Base-by-base conservation (phyloP, 345 rosid species). In the Lepidium africanum region DNA sequence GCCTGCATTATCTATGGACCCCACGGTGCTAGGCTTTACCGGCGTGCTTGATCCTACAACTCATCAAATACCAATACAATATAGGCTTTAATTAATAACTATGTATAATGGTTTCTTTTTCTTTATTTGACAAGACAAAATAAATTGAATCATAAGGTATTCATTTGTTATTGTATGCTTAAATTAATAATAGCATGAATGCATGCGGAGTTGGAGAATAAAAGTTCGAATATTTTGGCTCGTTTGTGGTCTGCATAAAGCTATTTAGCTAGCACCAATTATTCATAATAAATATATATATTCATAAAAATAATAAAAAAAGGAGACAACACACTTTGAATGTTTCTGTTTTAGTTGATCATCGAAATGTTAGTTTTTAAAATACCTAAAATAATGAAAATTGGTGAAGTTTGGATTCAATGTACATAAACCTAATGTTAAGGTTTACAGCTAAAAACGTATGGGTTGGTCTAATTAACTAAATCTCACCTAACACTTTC, bases 21-120 rank as follows among this genome's bases (percentile, higher is more conserved):
- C 72, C 70, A 70, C 66, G 47, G 3, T 39, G 19, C n/a, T 50
- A 2, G 76, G 65, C 81, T 84, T 87, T 75, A 83, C 97, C 25
- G 87, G 83, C 82, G 73, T 82, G 82, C 79, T 67, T 48, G 75
- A 21, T 43, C 82, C 96, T 85, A 61, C 21, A 59, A 42, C 53
- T 60, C 42, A 71, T 63, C 63, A 16, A 71, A 39, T 59, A 10
- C 65, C 65, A 42, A 21, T 70, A 70, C 37, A 51, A 63, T 39
- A 55, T 39, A 36, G 40, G 54, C 62, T 43, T 59, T 59, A 58
- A 35, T 59, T 9, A 41, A 51, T 37, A 32, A 42, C 19, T 50
- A 41, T 51, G 55, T 41, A 40, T 40, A 57, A 48, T 57, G 23
- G 13, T 57, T 43, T 38, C 27, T 30, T 27, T 59, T 70, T 36